A percentile compares a stretch with the other conserved stretches of the same genome.
Evolutionary conservation across 768 basidiomycete genomes (phyloP).

Genomic region (Russula sp.): DNA sequence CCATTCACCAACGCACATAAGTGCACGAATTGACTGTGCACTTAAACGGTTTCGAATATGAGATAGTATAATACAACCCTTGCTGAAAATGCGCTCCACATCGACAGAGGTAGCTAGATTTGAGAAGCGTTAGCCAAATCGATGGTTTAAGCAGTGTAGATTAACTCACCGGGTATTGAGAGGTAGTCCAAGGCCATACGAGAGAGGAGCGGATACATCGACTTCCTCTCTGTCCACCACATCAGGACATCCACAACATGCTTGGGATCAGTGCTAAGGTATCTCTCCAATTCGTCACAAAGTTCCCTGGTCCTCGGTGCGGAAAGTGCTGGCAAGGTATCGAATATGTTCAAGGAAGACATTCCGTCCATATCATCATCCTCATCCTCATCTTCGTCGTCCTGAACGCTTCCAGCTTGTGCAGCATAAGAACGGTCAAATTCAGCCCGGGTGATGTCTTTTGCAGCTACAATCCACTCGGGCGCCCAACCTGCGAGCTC

Average conservation of each 20-base stretch:
- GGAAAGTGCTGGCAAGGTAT: not conserved
- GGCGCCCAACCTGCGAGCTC: not conserved
- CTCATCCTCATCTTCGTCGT: too few relatives aligned
- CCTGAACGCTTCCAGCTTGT: too few relatives aligned
- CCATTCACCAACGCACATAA: too few relatives aligned
- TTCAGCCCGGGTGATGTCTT: not conserved
- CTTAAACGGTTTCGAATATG: too few relatives aligned
- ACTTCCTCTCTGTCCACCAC: slow-evolving; percentile 1
- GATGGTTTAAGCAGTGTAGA: not conserved
- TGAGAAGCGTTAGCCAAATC: too few relatives aligned
- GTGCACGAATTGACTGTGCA: too few relatives aligned
- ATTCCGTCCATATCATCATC: too few relatives aligned
- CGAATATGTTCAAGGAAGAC: not conserved
- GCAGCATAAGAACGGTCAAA: not conserved
- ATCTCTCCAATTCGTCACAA: not conserved
- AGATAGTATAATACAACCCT: too few relatives aligned
- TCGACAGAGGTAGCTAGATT: too few relatives aligned
- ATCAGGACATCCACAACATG: not conserved
- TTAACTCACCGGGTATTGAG: slow-evolving; percentile 36
- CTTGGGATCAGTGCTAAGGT: not conserved
- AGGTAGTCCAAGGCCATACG: slow-evolving; percentile 23
- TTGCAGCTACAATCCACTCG: not conserved
- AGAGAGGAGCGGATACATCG: not conserved
- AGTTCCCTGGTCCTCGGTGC: not conserved
- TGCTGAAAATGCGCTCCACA: too few relatives aligned